These are phyloP conservation scores for Cantharellus anzutake DNA, from an alignment of 768 basidiomycete species.

Conservation along the genomic window DNA sequence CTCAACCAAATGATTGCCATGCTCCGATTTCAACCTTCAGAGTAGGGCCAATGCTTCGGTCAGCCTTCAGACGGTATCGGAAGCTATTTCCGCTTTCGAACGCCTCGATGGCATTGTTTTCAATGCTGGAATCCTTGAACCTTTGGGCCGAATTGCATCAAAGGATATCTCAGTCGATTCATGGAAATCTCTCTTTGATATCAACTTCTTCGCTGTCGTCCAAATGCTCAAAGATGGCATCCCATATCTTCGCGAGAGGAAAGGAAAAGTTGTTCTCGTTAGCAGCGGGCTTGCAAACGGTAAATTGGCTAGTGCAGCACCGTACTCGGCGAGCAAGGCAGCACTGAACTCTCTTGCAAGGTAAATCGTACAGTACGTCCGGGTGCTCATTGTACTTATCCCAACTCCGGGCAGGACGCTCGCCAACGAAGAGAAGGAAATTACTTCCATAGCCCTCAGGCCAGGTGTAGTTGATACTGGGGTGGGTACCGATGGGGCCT, in stretches of 20 bases:
- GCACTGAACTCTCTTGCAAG: conserved; percentile 76
- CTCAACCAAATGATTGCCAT: not conserved
- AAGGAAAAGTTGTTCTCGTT: conserved; percentile 58
- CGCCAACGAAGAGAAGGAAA: conserved; percentile 60
- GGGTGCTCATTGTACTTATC: conserved; percentile 4
- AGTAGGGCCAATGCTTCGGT: conserved; percentile 38
- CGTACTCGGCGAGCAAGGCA: conserved; percentile 72
- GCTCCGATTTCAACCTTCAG: not conserved
- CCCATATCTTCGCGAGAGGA: conserved; percentile 45
- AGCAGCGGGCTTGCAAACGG: conserved; percentile 72
- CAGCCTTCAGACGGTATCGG: conserved; percentile 34
- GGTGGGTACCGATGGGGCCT: conserved; percentile 25
- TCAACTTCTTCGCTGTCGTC: conserved; percentile 77
- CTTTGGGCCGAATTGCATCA: conserved; percentile 33
- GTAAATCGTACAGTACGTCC: conserved; percentile 18
- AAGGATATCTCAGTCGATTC: conserved; percentile 28
- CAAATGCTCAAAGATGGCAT: conserved; percentile 45
- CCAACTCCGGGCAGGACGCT: conserved; percentile 40
- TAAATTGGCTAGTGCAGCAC: conserved; percentile 50
- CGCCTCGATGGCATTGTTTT: conserved; percentile 61
- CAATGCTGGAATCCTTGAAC: conserved; percentile 67
- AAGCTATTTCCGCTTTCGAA: conserved; percentile 34
- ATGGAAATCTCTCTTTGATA: conserved; percentile 61
- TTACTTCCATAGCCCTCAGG: conserved; percentile 57
- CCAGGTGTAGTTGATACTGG: conserved; percentile 79